These are phyloP conservation scores for Leccinum subtestaceum DNA, from an alignment of 768 basidiomycete genomes.

Conservation along the genomic window DNA sequence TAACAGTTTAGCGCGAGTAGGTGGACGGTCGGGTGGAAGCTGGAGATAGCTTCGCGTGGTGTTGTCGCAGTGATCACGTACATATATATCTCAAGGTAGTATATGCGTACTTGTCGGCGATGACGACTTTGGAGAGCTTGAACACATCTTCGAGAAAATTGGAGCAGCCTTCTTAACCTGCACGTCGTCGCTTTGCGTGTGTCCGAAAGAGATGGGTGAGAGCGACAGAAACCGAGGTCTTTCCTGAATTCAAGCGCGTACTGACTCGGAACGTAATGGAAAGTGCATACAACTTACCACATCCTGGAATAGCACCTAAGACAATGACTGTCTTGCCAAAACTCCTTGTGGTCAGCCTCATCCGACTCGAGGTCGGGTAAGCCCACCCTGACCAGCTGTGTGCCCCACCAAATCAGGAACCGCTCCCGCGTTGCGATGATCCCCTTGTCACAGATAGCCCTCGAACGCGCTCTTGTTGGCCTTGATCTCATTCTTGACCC, in stretches of 20 bases:
- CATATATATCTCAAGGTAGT: background rate
- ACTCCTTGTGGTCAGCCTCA: slow-evolving; percentile 27
- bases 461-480: slow-evolving; percentile 57
- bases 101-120: slow-evolving; percentile 80
- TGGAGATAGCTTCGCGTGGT: slow-evolving; percentile 58
- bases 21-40: slow-evolving; percentile 53
- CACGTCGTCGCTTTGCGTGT: slow-evolving; percentile 93
- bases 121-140: slow-evolving; percentile 70
- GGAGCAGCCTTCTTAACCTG: slow-evolving; percentile 63
- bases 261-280: background rate
- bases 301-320: slow-evolving; percentile 89
- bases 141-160: slow-evolving; percentile 66
- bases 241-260: slow-evolving; percentile 49
- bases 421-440: slow-evolving; percentile 81
- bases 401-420: slow-evolving; percentile 69
- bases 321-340: slow-evolving; percentile 80
- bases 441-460: slow-evolving; percentile 68
- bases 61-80: slow-evolving; percentile 41
- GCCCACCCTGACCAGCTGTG: slow-evolving; percentile 41
- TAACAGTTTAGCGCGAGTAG: slow-evolving; percentile 83
- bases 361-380: slow-evolving; percentile 25
- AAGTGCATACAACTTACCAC: slow-evolving; percentile 53
- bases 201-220: slow-evolving; percentile 83
- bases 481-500: slow-evolving; percentile 79
- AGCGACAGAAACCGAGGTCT: slow-evolving; percentile 82